phyloP scores from a whole-genome alignment of 163 green algal species.

The Volvox carteri region DNA sequence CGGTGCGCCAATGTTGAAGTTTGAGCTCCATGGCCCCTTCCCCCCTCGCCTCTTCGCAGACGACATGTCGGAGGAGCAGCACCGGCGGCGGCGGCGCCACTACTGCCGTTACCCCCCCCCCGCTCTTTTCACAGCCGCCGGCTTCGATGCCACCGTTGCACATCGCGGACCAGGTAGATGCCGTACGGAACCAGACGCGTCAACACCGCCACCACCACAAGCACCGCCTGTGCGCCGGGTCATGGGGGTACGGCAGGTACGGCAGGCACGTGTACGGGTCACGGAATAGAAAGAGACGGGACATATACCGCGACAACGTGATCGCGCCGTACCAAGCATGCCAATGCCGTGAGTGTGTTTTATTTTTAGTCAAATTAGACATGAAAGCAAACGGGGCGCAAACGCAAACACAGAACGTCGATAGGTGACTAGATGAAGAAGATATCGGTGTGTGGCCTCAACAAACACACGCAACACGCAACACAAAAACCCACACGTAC shows the following conservation, averaged over 20 bases:
- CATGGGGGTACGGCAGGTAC: not conserved
- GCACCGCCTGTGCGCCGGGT: not conserved
- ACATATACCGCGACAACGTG: not conserved
- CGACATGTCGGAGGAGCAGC: not conserved
- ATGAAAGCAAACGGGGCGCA: not conserved
- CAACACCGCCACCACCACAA: conserved; percentile 11
- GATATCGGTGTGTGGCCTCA: no score
- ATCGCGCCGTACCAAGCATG: no score
- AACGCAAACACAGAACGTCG: not conserved
- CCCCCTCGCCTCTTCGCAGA: not conserved
- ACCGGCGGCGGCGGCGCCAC: not conserved
- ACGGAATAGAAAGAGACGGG: not conserved
- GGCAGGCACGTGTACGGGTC: not conserved
- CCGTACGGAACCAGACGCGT: not conserved
- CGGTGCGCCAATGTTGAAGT: not conserved
- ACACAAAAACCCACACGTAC: not conserved
- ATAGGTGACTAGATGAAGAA: not conserved
- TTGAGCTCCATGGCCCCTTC: not conserved
- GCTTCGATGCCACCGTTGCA: not conserved
- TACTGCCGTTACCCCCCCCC: not conserved
- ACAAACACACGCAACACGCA: not conserved
- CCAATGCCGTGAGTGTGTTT: not conserved
- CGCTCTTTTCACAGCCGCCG: not conserved
- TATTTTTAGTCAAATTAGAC: not conserved
- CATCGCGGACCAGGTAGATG: not conserved